These are phyloP conservation scores for Quercus glauca DNA, from an alignment of 306 rosid genomes.

Conservation along the genomic window DNA sequence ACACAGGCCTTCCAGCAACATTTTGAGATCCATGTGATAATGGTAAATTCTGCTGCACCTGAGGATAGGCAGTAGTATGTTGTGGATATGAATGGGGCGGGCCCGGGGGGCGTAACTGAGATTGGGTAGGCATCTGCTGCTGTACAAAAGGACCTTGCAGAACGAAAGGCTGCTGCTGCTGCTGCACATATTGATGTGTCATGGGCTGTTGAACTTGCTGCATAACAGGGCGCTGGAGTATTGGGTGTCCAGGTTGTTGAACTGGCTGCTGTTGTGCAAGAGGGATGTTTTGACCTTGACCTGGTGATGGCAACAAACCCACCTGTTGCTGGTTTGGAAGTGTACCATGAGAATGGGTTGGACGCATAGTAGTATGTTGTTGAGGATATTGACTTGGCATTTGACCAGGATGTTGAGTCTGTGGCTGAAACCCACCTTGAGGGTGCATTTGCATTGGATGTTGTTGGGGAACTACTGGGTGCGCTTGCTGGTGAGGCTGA, in stretches of 20 bases:
- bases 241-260: constrained; percentile 59
- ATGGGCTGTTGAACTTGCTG: constrained; percentile 50
- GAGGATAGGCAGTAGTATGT: constrained; percentile 44
- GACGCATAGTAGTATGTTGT: constrained; percentile 56
- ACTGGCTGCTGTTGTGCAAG: constrained; percentile 51
- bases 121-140: constrained; percentile 49
- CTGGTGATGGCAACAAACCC: constrained; percentile 52
- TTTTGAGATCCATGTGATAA: constrained; percentile 54
- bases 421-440: constrained; percentile 53
- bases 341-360: constrained; percentile 53
- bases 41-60: constrained; percentile 43
- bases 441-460: constrained; percentile 40
- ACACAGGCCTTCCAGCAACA: constrained; percentile 52
- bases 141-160: constrained; percentile 40
- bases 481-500: constrained; percentile 57
- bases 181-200: constrained; percentile 46
- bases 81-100: constrained; percentile 51
- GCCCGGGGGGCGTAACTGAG: constrained; percentile 59
- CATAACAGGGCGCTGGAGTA: constrained; percentile 53
- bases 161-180: constrained; percentile 27
- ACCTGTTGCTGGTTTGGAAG: constrained; percentile 67
- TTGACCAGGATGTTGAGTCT: constrained; percentile 48
- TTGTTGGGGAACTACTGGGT: constrained; percentile 55
- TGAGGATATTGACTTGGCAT: constrained; percentile 62
- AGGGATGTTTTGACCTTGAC: constrained; percentile 54